phyloP scores from a whole-genome alignment of 345 rosid genomes.

The Corymbia maculata region DNA sequence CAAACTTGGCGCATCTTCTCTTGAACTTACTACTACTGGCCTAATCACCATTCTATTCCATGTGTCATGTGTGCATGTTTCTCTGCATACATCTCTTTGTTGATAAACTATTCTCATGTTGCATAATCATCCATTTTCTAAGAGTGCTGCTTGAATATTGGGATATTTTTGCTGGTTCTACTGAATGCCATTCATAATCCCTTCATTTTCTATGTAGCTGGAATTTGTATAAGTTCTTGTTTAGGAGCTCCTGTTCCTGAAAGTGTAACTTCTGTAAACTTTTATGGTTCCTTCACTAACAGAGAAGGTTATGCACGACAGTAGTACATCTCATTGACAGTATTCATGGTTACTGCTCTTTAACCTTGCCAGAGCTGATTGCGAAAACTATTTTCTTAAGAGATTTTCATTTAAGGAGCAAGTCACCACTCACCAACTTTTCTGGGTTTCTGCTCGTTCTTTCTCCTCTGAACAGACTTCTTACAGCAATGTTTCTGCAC shows the following conservation, averaged over 20 bases:
- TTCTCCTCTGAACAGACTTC: neutral
- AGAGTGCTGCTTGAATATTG: neutral
- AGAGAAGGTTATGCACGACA: neutral
- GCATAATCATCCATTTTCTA: neutral
- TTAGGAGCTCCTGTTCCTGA: neutral
- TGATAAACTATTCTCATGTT: neutral
- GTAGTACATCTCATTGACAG: neutral
- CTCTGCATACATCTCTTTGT: neutral
- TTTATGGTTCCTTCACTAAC: neutral
- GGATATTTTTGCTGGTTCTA: neutral
- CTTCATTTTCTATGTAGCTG: neutral
- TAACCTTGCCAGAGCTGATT: neutral
- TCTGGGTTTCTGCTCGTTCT: neutral
- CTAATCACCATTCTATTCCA: neutral
- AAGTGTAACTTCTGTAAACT: neutral
- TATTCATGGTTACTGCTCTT: neutral
- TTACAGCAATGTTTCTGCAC: neutral
- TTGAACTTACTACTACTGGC: neutral
- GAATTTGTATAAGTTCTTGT: neutral
- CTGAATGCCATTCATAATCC: neutral
- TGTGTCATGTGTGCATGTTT: neutral
- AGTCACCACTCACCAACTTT: neutral
- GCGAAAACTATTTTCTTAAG: neutral
- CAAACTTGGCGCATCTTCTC: neutral
- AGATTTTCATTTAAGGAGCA: neutral